Evolutionary conservation across 2,329 filamentous ascomycete species (phyloP).

Genomic region (Colletotrichum orbiculare): DNA sequence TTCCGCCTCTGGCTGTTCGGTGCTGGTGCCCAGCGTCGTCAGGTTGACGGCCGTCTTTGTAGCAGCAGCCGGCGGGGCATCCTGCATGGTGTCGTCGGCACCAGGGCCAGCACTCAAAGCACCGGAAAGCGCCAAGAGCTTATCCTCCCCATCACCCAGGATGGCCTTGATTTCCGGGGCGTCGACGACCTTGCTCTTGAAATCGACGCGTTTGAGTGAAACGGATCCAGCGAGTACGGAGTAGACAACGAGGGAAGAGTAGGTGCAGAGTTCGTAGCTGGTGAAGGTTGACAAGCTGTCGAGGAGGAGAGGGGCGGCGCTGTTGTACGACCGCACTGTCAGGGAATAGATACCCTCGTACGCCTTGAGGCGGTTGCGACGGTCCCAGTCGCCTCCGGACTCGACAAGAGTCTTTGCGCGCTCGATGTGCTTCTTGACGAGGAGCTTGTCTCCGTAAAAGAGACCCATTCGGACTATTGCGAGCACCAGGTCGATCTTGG

Average conservation of each 20-base stretch:
- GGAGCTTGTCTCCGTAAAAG: constrained; percentile 93
- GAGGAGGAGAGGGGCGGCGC: constrained; percentile 90
- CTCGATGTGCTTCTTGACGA: constrained; percentile 94
- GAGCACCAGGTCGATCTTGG: constrained; percentile 96
- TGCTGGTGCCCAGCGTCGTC: constrained; percentile 79
- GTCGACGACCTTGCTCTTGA: constrained; percentile 99
- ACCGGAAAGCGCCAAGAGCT: constrained; percentile 83
- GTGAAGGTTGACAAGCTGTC: constrained; percentile 98
- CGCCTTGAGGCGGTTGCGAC: constrained; percentile 96
- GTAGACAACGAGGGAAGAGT: constrained; percentile 94
- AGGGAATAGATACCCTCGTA: constrained; percentile 96
- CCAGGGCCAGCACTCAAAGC: constrained; percentile 84
- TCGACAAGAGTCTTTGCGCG: constrained; percentile 91
- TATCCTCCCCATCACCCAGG: constrained; percentile 88
- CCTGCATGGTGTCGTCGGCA: constrained; percentile 80
- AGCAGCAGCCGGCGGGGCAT: constrained; percentile 61
- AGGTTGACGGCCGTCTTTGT: constrained; percentile 80
- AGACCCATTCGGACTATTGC: constrained; percentile 95
- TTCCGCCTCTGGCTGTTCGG: constrained; percentile 81
- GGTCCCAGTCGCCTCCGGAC: constrained; percentile 97
- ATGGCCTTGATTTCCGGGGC: constrained; percentile 98
- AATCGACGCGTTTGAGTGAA: constrained; percentile 95
- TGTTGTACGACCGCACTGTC: constrained; percentile 89
- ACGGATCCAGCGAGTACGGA: constrained; percentile 94
- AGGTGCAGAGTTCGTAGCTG: constrained; percentile 97